Conservation (phyloP, 2,329 filamentous ascomycete genomes). For the Microcyclosporella mali region DNA sequence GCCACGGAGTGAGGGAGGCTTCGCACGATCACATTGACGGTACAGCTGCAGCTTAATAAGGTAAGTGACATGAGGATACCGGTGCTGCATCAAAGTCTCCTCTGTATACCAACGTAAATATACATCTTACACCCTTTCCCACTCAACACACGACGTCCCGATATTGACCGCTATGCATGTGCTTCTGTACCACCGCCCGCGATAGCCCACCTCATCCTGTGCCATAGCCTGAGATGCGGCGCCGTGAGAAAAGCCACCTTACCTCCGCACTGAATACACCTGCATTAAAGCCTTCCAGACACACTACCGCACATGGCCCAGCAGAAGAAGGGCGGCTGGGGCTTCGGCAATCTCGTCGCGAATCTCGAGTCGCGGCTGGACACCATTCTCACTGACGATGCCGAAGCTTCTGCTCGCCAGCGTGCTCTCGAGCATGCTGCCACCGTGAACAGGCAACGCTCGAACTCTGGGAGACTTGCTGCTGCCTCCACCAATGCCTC, state of each 20-base stretch:
- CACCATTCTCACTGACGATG: slow-evolving; percentile 78
- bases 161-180: neutral
- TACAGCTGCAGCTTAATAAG: too few relatives aligned
- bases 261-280: slow-evolving; percentile 3
- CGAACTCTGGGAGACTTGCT: slow-evolving; percentile 23
- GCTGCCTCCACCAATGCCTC: slow-evolving; percentile 13
- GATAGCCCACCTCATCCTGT: too few relatives aligned
- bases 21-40: too few relatives aligned
- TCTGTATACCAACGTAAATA: too few relatives aligned
- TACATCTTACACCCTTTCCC: too few relatives aligned
- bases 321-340: slow-evolving; percentile 34
- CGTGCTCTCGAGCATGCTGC: slow-evolving; percentile 30
- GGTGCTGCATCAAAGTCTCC: too few relatives aligned
- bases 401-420: slow-evolving; percentile 45
- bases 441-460: slow-evolving; percentile 12
- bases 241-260: slow-evolving; percentile 14
- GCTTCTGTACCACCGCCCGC: neutral
- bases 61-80: too few relatives aligned
- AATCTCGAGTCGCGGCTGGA: slow-evolving; percentile 91
- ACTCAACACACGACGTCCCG: too few relatives aligned
- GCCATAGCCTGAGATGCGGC: slow-evolving; percentile 27
- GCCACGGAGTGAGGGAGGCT: too few relatives aligned
- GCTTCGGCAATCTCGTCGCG: slow-evolving; percentile 79
- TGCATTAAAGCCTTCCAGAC: neutral
- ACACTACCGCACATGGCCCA: slow-evolving; percentile 8